Conservation (phyloP, 2,329 filamentous ascomycete species). For the Sclerotinia spermophila region DNA sequence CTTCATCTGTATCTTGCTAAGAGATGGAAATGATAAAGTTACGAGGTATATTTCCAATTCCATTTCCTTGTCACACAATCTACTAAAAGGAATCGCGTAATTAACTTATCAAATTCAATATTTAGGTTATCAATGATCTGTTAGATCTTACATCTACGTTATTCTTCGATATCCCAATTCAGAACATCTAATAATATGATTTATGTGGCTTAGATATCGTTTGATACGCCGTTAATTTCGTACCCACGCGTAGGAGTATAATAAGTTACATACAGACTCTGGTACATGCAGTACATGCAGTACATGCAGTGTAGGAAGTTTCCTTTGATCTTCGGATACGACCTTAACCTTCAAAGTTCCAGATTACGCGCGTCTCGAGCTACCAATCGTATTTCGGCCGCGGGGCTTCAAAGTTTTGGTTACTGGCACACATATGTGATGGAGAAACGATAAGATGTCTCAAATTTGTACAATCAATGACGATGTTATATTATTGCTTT, state of each 20-base stretch:
- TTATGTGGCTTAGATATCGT: neutral
- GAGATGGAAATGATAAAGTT: neutral
- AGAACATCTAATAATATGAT: neutral
- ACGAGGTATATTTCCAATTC: neutral
- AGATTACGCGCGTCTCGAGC: slow-evolving; percentile 14
- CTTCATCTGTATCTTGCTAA: neutral
- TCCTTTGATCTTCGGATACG: slow-evolving; percentile 10
- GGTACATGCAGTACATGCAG: neutral
- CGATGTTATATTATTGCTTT: neutral
- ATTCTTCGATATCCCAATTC: neutral
- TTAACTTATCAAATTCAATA: neutral
- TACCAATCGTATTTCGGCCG: slow-evolving; percentile 7
- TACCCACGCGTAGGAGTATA: neutral
- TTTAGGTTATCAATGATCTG: neutral
- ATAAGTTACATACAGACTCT: neutral
- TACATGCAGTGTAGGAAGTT: neutral
- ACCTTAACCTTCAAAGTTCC: slow-evolving; percentile 9
- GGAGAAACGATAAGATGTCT: slow-evolving; percentile 11
- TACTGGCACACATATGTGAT: slow-evolving; percentile 8
- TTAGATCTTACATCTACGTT: too few relatives aligned
- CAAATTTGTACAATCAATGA: slow-evolving; percentile 10
- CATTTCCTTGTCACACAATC: neutral
- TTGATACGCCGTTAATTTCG: neutral
- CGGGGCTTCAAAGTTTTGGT: neutral
- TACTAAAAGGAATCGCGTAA: neutral